Evolutionary conservation across 352 stramenopile genomes (phyloP).

Genomic region (Globisporangium emineosum): DNA sequence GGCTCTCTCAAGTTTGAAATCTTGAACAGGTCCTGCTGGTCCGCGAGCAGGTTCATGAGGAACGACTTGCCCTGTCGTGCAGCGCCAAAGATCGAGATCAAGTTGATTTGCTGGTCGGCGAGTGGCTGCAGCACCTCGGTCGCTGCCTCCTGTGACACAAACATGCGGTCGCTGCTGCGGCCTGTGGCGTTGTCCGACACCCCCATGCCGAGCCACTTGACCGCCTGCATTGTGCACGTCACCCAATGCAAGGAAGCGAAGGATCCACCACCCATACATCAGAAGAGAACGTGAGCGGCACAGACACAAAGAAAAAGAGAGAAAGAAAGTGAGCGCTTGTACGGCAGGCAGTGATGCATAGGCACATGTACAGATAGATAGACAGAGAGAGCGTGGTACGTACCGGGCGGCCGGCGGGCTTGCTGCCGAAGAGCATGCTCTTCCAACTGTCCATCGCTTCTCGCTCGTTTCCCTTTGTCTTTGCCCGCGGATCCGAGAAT

Average conservation of each 20-base stretch:
- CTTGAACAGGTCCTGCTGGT: slow-evolving; percentile 85
- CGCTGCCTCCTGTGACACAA: slow-evolving; percentile 57
- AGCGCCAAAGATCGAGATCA: slow-evolving; percentile 85
- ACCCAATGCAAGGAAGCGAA: not conserved
- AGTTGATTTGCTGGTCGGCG: slow-evolving; percentile 63
- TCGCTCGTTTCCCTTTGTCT: not conserved
- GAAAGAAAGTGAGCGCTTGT: not conserved
- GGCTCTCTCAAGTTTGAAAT: slow-evolving; percentile 86
- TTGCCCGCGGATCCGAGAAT: not conserved
- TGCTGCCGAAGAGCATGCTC: slow-evolving; percentile 37
- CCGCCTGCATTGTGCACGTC: slow-evolving; percentile 32
- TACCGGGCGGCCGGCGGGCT: slow-evolving; percentile 22
- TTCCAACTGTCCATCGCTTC: slow-evolving; percentile 33
- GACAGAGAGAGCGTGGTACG: not conserved
- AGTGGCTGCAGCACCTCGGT: slow-evolving; percentile 58
- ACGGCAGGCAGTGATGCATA: not conserved
- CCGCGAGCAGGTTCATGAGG: slow-evolving; percentile 84
- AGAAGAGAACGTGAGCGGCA: not conserved
- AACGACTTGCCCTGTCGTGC: slow-evolving; percentile 85
- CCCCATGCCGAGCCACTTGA: slow-evolving; percentile 84
- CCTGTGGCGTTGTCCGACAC: slow-evolving; percentile 27
- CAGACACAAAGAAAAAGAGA: not conserved
- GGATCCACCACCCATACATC: not conserved
- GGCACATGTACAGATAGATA: not conserved
- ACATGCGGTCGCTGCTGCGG: slow-evolving; percentile 55